These are phyloP conservation scores for Chrysosporium keratinophilum DNA, from an alignment of 2,329 filamentous ascomycete species.

Conservation along the genomic window DNA sequence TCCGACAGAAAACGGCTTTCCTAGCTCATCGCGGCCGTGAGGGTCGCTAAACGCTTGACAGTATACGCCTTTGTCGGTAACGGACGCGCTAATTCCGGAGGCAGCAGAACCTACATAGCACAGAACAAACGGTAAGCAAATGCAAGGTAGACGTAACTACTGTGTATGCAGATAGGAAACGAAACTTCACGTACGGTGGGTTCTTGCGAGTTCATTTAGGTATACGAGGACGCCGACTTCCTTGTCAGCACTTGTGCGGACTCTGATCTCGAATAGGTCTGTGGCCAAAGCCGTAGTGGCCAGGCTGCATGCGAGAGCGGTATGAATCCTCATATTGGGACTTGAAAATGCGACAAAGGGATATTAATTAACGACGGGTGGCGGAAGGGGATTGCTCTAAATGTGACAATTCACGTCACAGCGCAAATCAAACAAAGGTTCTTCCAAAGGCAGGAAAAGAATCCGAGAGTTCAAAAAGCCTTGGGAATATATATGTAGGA, in stretches of 20 bases:
- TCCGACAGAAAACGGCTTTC: conserved; percentile 7
- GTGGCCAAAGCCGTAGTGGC: conserved; percentile 6
- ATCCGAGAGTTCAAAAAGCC: too few species aligned
- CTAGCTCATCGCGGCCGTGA: conserved; percentile 13
- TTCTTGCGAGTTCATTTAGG: conserved; percentile 11
- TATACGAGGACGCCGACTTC: conserved; percentile 9
- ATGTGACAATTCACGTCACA: too few species aligned
- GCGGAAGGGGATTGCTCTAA: too few species aligned
- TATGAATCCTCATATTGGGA: conserved; percentile 7
- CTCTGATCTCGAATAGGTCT: conserved; percentile 12
- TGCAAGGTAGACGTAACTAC: too few species aligned
- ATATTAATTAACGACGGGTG: neutral
- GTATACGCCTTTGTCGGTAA: conserved; percentile 6
- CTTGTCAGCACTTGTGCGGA: conserved; percentile 8
- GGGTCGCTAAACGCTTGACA: conserved; percentile 16
- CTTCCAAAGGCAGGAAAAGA: too few species aligned
- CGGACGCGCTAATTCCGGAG: conserved; percentile 10
- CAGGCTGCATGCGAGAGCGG: conserved; percentile 3
- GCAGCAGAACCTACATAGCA: conserved; percentile 1
- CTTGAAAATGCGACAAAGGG: neutral
- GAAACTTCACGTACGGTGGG: conserved; percentile 12
- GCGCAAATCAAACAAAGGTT: too few species aligned
- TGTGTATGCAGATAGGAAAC: too few species aligned
- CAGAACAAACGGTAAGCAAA: neutral
- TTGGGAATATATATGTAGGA: too few species aligned